A percentile compares a stretch with the other conserved stretches of the same genome.
Evolutionary conservation across 768 basidiomycete genomes (phyloP).

Genomic region (Dacryopinax spathularia): DNA sequence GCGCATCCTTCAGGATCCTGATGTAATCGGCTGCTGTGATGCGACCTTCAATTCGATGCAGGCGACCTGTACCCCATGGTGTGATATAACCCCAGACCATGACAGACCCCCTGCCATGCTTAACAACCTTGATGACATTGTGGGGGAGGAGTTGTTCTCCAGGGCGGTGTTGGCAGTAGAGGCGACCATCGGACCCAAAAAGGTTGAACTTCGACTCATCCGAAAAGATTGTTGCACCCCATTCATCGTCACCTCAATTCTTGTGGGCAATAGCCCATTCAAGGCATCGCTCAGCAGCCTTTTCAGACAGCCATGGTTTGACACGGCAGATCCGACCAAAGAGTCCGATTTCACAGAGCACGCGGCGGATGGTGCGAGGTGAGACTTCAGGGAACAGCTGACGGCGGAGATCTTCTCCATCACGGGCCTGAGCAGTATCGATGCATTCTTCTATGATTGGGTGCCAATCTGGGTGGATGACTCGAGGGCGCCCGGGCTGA

Average conservation of each 20-base stretch:
- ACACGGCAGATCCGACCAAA: neutral
- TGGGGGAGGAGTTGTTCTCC: conserved; percentile 18
- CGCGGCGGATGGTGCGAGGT: neutral
- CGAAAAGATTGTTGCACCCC: conserved; percentile 21
- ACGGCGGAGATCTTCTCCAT: conserved; percentile 4
- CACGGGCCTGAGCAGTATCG: neutral
- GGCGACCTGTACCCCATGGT: neutral
- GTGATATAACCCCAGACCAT: conserved; percentile 12
- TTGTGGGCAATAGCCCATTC: conserved; percentile 17
- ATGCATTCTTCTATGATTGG: neutral
- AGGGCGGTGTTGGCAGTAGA: conserved; percentile 22
- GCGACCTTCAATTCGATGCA: neutral
- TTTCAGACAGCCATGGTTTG: conserved; percentile 16
- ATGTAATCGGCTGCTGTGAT: conserved; percentile 2
- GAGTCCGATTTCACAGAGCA: conserved; percentile 6
- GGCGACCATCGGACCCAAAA: conserved; percentile 23
- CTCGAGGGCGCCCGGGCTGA: neutral
- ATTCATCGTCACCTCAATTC: conserved; percentile 21
- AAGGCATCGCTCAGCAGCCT: conserved; percentile 13
- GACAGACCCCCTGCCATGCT: conserved; percentile 21
- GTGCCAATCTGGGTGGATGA: neutral
- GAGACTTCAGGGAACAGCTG: conserved; percentile 7
- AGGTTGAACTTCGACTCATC: conserved; percentile 26
- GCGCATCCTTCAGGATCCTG: conserved; percentile 2
- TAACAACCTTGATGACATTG: conserved; percentile 21